Conservation (phyloP, 768 basidiomycete species). For the Tricholoma flavovirens region DNA sequence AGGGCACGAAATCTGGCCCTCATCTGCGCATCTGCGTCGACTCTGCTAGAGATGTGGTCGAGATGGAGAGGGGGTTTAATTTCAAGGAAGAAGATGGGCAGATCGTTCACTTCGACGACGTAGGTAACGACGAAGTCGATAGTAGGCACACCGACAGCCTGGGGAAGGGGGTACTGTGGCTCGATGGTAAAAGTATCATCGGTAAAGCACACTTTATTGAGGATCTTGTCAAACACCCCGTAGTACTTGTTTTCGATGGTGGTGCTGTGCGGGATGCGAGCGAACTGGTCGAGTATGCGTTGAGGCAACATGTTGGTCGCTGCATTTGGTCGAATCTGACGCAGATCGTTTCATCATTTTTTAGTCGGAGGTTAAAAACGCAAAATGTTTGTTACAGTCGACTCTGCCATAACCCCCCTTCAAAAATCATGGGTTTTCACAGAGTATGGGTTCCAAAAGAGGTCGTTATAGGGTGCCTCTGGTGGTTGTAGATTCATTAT, state of each 20-base stretch:
- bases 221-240: background rate
- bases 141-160: slow-evolving; percentile 6
- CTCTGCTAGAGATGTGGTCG: slow-evolving; percentile 7
- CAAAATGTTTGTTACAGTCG: too few relatives aligned
- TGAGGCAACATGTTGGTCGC: background rate
- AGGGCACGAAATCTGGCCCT: slow-evolving; percentile 8
- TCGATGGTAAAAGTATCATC: slow-evolving; percentile 8
- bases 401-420: too few relatives aligned
- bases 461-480: too few relatives aligned
- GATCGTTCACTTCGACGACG: slow-evolving; percentile 9
- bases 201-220: background rate
- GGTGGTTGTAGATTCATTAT: too few relatives aligned
- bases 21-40: slow-evolving; percentile 9
- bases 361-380: too few relatives aligned
- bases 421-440: too few relatives aligned
- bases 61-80: slow-evolving; percentile 9
- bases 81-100: slow-evolving; percentile 11
- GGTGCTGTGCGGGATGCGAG: background rate
- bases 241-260: background rate
- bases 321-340: too few relatives aligned
- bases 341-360: too few relatives aligned
- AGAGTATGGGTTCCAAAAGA: too few relatives aligned
- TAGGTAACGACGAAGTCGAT: slow-evolving; percentile 8
- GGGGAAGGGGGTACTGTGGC: slow-evolving; percentile 10
- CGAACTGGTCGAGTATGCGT: background rate